Conservation (phyloP, 768 basidiomycete genomes). For the Chalciporus piperatus region DNA sequence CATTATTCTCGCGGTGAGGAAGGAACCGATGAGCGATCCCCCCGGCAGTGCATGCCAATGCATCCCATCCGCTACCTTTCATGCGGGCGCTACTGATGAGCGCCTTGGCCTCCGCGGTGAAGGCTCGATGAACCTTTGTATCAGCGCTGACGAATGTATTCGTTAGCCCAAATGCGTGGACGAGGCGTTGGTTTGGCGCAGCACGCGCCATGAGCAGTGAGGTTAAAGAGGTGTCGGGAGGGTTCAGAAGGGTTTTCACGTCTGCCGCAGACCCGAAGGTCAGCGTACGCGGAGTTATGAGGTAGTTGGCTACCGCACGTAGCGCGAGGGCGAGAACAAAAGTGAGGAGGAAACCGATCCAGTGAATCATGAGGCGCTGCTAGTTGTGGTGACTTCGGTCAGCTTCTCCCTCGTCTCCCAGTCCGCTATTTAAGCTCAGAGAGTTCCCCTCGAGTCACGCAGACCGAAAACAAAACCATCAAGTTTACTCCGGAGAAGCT, state of each 20-base stretch:
- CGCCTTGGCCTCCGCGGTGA: slow-evolving; percentile 21
- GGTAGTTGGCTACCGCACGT: background rate
- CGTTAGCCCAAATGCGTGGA: slow-evolving; percentile 30
- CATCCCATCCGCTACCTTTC: slow-evolving; percentile 12
- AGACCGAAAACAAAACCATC: too few relatives aligned
- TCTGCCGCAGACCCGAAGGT: slow-evolving; percentile 5
- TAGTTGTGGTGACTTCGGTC: background rate
- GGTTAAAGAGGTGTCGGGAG: slow-evolving; percentile 7
- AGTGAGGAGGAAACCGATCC: background rate
- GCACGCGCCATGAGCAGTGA: slow-evolving; percentile 21
- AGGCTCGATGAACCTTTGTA: slow-evolving; percentile 24
- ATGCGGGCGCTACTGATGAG: slow-evolving; percentile 13
- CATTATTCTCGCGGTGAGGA: background rate
- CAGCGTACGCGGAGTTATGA: slow-evolving; percentile 2
- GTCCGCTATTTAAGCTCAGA: background rate
- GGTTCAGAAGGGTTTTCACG: slow-evolving; percentile 22
- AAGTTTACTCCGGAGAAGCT: background rate
- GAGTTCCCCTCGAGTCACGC: background rate
- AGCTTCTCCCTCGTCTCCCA: background rate
- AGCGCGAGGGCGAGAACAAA: background rate
- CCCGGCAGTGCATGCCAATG: slow-evolving; percentile 14
- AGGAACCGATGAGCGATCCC: slow-evolving; percentile 14
- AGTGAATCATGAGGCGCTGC: background rate
- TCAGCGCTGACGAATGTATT: slow-evolving; percentile 54
- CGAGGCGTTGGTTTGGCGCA: slow-evolving; percentile 21